Evolutionary conservation across 441 rosid genomes (phyloP).

Genomic region (Biscutella auriculata): DNA sequence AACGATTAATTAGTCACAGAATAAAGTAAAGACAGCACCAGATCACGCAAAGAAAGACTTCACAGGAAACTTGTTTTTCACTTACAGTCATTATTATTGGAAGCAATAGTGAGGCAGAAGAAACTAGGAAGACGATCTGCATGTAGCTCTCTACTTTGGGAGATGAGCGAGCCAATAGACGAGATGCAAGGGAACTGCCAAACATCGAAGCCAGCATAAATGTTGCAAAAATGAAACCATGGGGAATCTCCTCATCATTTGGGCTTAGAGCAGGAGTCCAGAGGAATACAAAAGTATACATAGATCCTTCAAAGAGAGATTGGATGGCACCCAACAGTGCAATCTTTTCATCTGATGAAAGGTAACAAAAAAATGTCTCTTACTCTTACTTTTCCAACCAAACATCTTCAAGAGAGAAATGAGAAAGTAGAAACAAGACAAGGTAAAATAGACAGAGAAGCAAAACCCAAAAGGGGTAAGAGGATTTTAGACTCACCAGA

Average conservation of each 20-base stretch:
- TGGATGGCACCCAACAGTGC: conserved; percentile 97
- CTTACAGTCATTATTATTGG: conserved; percentile 78
- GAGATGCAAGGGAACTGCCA: conserved; percentile 95
- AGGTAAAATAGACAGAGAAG: neutral
- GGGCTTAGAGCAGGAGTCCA: conserved; percentile 99
- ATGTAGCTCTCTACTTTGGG: conserved; percentile 89
- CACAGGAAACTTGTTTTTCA: neutral
- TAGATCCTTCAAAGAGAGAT: conserved; percentile 96
- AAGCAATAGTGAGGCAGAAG: conserved; percentile 72
- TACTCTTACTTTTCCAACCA: neutral
- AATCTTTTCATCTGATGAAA: conserved; percentile 72
- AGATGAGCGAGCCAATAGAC: conserved; percentile 66
- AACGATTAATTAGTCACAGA: neutral
- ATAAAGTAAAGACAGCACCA: conserved; percentile 1
- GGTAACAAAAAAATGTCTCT: neutral
- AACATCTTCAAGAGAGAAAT: neutral
- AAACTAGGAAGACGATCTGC: conserved; percentile 80
- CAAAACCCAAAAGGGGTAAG: neutral
- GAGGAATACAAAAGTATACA: conserved; percentile 97
- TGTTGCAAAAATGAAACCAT: conserved; percentile 96
- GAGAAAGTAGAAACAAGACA: neutral
- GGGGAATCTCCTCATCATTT: conserved; percentile 86
- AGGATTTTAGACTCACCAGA: conserved; percentile 42
- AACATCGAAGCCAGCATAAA: conserved; percentile 97
- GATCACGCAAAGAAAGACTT: neutral